Conservation (phyloP, 805 yeast species). For the Vanderwaltozyma yarrowii region DNA sequence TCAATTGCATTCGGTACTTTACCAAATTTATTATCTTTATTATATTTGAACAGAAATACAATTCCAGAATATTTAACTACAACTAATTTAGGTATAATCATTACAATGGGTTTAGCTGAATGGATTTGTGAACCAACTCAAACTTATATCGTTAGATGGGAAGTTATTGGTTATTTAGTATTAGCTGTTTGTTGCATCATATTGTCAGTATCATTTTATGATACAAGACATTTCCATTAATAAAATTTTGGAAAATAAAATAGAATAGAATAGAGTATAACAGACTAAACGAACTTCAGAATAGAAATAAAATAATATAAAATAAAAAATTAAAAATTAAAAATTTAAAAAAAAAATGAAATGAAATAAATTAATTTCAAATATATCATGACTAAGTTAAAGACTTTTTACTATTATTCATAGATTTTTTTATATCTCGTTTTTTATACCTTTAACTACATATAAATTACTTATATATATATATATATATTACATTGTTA, state of each 20-base stretch:
- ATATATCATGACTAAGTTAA: too few species aligned
- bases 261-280: too few species aligned
- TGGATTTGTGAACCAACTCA: conserved; percentile 23
- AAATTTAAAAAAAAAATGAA: too few species aligned
- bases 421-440: too few species aligned
- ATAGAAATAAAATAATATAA: too few species aligned
- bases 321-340: too few species aligned
- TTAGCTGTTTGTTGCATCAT: conserved; percentile 18
- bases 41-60: conserved; percentile 16
- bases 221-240: conserved; percentile 7
- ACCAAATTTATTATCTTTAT: conserved; percentile 17
- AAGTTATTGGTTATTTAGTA: conserved; percentile 23
- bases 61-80: conserved; percentile 24
- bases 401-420: not conserved
- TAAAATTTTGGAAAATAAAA: too few species aligned
- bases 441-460: too few species aligned
- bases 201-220: conserved; percentile 13
- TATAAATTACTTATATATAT: too few species aligned
- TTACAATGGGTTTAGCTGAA: conserved; percentile 22
- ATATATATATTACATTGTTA: not conserved
- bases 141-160: conserved; percentile 26
- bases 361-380: too few species aligned
- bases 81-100: conserved; percentile 19
- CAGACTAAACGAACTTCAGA: too few species aligned
- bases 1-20: conserved; percentile 19